Conservation (phyloP, 225 moss, liverwort and hornwort species). For the Asterella californica region DNA sequence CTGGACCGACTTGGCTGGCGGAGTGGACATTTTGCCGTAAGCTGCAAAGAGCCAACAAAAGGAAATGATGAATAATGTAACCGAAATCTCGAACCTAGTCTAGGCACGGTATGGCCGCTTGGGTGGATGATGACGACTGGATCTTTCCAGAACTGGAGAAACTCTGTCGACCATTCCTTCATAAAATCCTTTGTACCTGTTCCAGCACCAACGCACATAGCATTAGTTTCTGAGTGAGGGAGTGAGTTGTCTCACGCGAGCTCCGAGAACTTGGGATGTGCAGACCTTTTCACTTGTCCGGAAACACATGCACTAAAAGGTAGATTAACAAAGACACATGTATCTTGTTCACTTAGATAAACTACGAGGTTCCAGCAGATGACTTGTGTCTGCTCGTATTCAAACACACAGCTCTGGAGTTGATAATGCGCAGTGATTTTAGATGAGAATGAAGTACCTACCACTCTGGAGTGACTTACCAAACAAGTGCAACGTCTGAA, state of each 20-base stretch:
- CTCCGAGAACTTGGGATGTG: not conserved
- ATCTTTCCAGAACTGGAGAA: conserved; percentile 54
- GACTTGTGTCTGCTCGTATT: not conserved
- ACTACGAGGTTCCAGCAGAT: not conserved
- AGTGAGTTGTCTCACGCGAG: not conserved
- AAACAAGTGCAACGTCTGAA: conserved; percentile 56
- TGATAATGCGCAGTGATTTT: not conserved
- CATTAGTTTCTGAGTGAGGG: not conserved
- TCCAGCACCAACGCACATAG: not conserved
- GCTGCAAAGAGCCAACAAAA: not conserved
- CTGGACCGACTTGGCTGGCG: not conserved
- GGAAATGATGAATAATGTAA: not conserved
- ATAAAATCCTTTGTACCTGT: conserved; percentile 64
- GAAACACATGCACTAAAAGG: not conserved
- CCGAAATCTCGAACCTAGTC: conserved; percentile 54
- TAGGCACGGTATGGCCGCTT: conserved; percentile 79
- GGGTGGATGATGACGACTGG: conserved; percentile 51
- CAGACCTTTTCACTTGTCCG: no score
- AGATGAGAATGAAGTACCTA: not conserved
- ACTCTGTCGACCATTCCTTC: conserved; percentile 36
- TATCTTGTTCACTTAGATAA: not conserved
- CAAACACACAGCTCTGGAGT: not conserved
- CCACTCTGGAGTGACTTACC: conserved; percentile 36
- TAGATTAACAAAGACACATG: not conserved
- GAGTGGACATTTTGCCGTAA: not conserved